Evolutionary conservation across 148 eudicot genomes (phyloP), one percentile per base, ranked within the genome.

Genomic region (Dysphania ambrosioides): DNA sequence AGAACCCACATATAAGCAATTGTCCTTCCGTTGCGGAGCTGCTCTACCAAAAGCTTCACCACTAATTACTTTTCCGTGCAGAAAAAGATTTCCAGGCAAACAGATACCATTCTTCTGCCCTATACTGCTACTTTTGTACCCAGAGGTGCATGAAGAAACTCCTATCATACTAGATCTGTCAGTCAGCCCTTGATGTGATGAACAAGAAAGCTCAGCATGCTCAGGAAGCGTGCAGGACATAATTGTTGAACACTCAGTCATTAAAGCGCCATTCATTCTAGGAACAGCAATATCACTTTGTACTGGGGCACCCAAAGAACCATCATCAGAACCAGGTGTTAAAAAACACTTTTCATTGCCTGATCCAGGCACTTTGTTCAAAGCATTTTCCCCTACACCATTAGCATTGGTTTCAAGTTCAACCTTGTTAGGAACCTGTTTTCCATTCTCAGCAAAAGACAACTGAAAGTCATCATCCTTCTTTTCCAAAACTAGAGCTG

Each of bases 1-100:
- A 73, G 89, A 87, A 1, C 98, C 97, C 89, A 79, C 80, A 81
- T 81, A 91, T 40, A 78, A 63, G 86, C 82, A 84, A 71, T 64
- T 68, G 72, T 72, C 81, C 29, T 68, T 77, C 77, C 51, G 23
- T 78, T 63, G 83, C 44, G 51, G 71, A 57, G 63, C 71, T 21
- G 76, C 42, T 75, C 65, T 62, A 66, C 78, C 79, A 82, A 34
- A 70, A 78, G 76, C 65, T 78, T 47, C 73, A 78, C 12, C 53
- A 60, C 31, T 55, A 21, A 75, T 80, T 75, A 76, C 82, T 74
- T 80, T 79, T n/a, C n/a, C n/a, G n/a, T n/a, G n/a, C n/a, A n/a
- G n/a, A n/a, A n/a, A n/a, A n/a, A n/a, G n/a, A n/a, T n/a, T n/a
- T 63, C 58, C 72, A 32, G 79, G 73, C 8, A 76, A 57, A 51